Percentiles rank a stretch among this genome's conserved stretches.
Evolutionary conservation across 2,329 filamentous ascomycete species (phyloP).

Genomic region (Alternaria arborescens): DNA sequence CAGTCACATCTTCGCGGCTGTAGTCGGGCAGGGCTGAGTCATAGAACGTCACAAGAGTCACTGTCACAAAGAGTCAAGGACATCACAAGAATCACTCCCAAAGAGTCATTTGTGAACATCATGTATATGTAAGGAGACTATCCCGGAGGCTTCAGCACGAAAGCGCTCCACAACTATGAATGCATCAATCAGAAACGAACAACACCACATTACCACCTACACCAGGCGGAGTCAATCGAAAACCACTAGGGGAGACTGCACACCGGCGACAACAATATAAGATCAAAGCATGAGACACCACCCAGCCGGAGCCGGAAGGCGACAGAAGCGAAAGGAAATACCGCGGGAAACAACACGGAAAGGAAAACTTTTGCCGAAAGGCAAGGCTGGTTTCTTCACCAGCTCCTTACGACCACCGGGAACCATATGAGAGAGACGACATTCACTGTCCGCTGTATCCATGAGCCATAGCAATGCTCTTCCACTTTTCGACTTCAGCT

Average conservation of each 20-base stretch:
- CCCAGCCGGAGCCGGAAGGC: slow-evolving; percentile 15
- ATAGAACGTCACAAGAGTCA: slow-evolving; percentile 5
- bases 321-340: slow-evolving; percentile 12
- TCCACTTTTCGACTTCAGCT: slow-evolving; percentile 57
- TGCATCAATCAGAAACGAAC: neutral
- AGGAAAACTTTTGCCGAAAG: slow-evolving; percentile 40
- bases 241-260: slow-evolving; percentile 48
- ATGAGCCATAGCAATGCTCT: slow-evolving; percentile 51
- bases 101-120: slow-evolving; percentile 25
- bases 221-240: slow-evolving; percentile 50
- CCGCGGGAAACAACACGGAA: slow-evolving; percentile 20
- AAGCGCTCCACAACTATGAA: slow-evolving; percentile 11
- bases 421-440: slow-evolving; percentile 38
- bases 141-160: slow-evolving; percentile 23
- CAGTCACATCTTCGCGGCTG: neutral
- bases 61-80: neutral
- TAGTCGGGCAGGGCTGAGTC: slow-evolving; percentile 1
- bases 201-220: slow-evolving; percentile 27
- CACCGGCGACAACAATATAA: slow-evolving; percentile 36
- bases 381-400: slow-evolving; percentile 45
- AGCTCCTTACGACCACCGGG: slow-evolving; percentile 46
- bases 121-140: slow-evolving; percentile 29
- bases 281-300: slow-evolving; percentile 19
- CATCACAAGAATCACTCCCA: neutral
- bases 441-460: slow-evolving; percentile 50